phyloP scores from a whole-genome alignment of 2,329 filamentous ascomycete genomes.

The Coniella lustricola region DNA sequence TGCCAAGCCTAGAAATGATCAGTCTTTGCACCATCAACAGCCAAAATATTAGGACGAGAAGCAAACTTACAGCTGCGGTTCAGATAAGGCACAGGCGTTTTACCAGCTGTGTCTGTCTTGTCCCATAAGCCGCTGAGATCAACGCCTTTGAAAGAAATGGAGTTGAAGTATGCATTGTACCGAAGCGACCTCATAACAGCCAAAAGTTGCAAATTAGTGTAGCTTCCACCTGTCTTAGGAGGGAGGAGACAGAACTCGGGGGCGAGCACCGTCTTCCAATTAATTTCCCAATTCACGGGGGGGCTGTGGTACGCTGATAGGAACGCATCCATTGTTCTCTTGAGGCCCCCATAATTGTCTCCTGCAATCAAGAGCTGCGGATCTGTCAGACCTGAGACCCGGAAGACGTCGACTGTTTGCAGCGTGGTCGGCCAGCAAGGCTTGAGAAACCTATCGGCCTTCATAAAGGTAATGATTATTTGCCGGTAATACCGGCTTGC shows the following conservation, averaged over 20 bases:
- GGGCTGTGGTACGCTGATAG: conserved; percentile 44
- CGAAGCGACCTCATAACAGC: conserved; percentile 49
- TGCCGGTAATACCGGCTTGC: conserved; percentile 48
- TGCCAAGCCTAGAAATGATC: conserved; percentile 32
- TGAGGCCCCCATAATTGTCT: conserved; percentile 46
- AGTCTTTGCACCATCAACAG: conserved; percentile 11
- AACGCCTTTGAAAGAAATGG: conserved; percentile 47
- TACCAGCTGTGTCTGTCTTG: conserved; percentile 36
- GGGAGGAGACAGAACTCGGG: conserved; percentile 49
- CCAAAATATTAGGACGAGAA: not conserved
- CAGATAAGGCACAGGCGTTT: conserved; percentile 42
- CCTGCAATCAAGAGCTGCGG: conserved; percentile 47
- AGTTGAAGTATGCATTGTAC: conserved; percentile 54
- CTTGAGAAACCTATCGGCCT: conserved; percentile 48
- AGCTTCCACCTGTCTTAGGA: conserved; percentile 30
- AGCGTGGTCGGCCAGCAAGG: conserved; percentile 52
- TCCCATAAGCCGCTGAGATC: conserved; percentile 38
- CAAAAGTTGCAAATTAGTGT: conserved; percentile 46
- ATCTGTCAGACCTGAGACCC: conserved; percentile 44
- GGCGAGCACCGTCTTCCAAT: conserved; percentile 38
- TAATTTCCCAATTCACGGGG: conserved; percentile 45
- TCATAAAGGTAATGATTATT: conserved; percentile 47
- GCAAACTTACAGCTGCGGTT: conserved; percentile 41
- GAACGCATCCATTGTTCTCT: conserved; percentile 48
- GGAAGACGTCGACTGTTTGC: conserved; percentile 45